phyloP scores from a whole-genome alignment of 2,329 filamentous ascomycete genomes.

The Didymella sp. region DNA sequence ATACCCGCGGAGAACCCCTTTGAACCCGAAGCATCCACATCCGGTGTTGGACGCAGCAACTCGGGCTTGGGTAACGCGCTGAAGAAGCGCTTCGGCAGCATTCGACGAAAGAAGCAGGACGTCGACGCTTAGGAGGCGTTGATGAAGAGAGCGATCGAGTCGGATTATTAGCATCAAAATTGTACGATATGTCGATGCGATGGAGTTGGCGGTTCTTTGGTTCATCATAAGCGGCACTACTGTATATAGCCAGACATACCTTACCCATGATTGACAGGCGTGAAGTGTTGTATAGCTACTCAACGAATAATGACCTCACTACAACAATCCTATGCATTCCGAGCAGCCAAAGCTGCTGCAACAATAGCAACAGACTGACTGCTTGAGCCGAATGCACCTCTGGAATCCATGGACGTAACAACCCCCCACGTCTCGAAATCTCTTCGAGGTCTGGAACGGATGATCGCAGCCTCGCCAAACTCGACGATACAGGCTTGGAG shows the following conservation, averaged over 20 bases:
- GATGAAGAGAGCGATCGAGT: background rate
- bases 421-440: no score
- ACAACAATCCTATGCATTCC: no score
- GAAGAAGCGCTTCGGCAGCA: conserved; percentile 57
- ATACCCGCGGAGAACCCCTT: conserved; percentile 38
- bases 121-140: conserved; percentile 29
- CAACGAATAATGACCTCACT: conserved; percentile 12
- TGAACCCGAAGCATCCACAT: conserved; percentile 33
- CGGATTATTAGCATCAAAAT: conserved; percentile 7
- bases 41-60: conserved; percentile 43
- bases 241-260: conserved; percentile 1
- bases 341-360: no score
- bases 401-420: no score
- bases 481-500: background rate
- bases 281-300: conserved; percentile 10
- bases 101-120: conserved; percentile 49
- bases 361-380: no score
- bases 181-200: conserved; percentile 6
- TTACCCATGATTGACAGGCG: conserved; percentile 1
- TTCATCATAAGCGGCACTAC: background rate
- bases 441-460: no score
- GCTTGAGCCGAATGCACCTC: background rate
- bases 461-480: background rate
- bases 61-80: conserved; percentile 48
- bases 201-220: conserved; percentile 3